These are phyloP conservation scores for Fusarium graminum DNA, from an alignment of 2,329 filamentous ascomycete species.

Conservation along the genomic window DNA sequence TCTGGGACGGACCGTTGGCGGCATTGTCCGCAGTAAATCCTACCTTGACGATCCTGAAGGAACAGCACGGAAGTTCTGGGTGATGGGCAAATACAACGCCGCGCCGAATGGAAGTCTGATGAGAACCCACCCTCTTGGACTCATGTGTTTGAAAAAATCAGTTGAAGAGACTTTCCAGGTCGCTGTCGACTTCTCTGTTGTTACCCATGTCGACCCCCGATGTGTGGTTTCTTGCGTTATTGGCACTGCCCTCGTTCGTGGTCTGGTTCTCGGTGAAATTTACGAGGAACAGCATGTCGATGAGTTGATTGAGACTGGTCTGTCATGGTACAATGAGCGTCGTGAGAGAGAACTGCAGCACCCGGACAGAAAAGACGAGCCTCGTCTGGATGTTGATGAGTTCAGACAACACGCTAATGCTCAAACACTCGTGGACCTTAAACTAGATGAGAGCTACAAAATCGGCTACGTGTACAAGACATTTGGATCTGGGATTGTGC, in stretches of 20 bases:
- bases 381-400: conserved; percentile 56
- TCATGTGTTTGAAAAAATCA: conserved; percentile 59
- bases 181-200: conserved; percentile 58
- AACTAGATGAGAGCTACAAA: conserved; percentile 59
- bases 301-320: conserved; percentile 55
- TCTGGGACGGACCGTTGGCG: conserved; percentile 61
- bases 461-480: conserved; percentile 69
- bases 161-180: conserved; percentile 60
- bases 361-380: conserved; percentile 48
- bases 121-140: conserved; percentile 64
- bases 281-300: conserved; percentile 57
- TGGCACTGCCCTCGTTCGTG: conserved; percentile 61
- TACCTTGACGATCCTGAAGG: conserved; percentile 58
- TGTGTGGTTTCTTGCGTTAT: conserved; percentile 65
- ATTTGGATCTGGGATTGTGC: conserved; percentile 61
- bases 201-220: conserved; percentile 65
- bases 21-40: conserved; percentile 56
- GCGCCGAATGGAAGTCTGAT: conserved; percentile 67
- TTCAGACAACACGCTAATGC: conserved; percentile 57
- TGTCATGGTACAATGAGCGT: conserved; percentile 55
- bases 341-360: conserved; percentile 41
- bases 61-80: conserved; percentile 59
- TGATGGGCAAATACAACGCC: conserved; percentile 53
- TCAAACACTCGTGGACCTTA: conserved; percentile 54
- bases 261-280: conserved; percentile 61